Evolutionary conservation across 2,329 filamentous ascomycete genomes (phyloP), one percentile per base, ranked within the genome.

Genomic region (Hansfordia pulvinata): DNA sequence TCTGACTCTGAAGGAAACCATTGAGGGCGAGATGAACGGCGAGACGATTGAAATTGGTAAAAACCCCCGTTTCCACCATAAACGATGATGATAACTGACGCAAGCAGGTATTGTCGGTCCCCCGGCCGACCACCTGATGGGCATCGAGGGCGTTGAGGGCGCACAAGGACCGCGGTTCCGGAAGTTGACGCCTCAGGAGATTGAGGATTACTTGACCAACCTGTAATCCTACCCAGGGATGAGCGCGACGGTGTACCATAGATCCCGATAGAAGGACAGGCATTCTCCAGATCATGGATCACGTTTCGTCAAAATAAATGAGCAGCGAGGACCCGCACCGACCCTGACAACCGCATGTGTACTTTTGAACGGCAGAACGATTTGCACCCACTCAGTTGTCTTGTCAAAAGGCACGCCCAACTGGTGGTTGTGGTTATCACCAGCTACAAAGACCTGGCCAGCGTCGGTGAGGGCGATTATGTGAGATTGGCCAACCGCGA

Each of bases 121-220:
- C 23, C 90, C 90, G 30, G 90, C 90, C 41, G 75, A 98, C 51
- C 81, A 94, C 50, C 66, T 98, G 23, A 70, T 98, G 33, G 90
- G 90, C 26, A 81, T 85, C 35, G 85, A 93, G 54, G 85, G 85
- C 34, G 82, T 92, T 8, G 79, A 88, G 46, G 82, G 81, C 35
- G 81, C 82, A 12, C 70, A 75, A 40, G 85, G 85, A 23, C 85
- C 85, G 31, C 72, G 85, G 36, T 93, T 93, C 72, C 72, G 85
- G 57, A 93, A 93, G 69, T 63, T 98, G 56, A 93, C 73, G 46
- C 85, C 93, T 47, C 84, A 93, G 60, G 90, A 98, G 63, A 96
- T 98, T 49, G 90, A 98, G 65, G 90, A 98, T 57, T 98, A 98
- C 63, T 64, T 98, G 56, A 96, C 90, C 55, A 96, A 93, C 70